Evolutionary conservation across 192 early-diverging fungal genomes (phyloP).

Genomic region (Podila epigama): DNA sequence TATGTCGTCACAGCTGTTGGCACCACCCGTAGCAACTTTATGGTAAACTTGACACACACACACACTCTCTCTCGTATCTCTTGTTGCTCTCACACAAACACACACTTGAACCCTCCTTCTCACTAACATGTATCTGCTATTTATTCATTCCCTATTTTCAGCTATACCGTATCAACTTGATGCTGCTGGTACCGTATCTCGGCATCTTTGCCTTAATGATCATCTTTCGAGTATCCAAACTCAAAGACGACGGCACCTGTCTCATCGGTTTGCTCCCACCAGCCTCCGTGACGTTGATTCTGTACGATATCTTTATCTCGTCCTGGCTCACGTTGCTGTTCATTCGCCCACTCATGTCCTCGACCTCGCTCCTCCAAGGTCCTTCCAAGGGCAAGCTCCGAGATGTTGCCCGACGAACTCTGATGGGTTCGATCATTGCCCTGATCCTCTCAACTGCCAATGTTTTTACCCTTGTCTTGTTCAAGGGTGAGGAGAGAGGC

Average conservation of each 20-base stretch:
- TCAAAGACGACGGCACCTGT: slow-evolving; percentile 14
- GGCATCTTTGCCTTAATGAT: slow-evolving; percentile 36
- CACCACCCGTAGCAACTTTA: slow-evolving; percentile 37
- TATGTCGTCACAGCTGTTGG: slow-evolving; percentile 43
- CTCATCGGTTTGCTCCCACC: slow-evolving; percentile 34
- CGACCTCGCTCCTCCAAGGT: slow-evolving; percentile 33
- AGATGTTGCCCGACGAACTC: slow-evolving; percentile 50
- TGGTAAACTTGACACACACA: slow-evolving; percentile 13
- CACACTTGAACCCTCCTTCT: neutral
- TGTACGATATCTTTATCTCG: slow-evolving; percentile 44
- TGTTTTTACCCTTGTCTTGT: slow-evolving; percentile 45
- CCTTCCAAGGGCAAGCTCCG: slow-evolving; percentile 41
- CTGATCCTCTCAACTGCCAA: slow-evolving; percentile 52
- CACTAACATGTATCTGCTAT: neutral
- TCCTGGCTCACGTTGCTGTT: slow-evolving; percentile 41
- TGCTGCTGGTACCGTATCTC: slow-evolving; percentile 18
- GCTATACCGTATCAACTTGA: slow-evolving; percentile 40
- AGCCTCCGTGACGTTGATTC: slow-evolving; percentile 30
- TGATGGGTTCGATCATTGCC: slow-evolving; percentile 51
- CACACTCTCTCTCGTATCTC: neutral
- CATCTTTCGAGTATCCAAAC: slow-evolving; percentile 23
- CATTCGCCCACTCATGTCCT: slow-evolving; percentile 41
- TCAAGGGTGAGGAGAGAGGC: slow-evolving; percentile 53
- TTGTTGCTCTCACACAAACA: neutral
- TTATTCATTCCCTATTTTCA: neutral